Evolutionary conservation across 306 rosid genomes (phyloP).

Genomic region (Dalbergia oliveri): DNA sequence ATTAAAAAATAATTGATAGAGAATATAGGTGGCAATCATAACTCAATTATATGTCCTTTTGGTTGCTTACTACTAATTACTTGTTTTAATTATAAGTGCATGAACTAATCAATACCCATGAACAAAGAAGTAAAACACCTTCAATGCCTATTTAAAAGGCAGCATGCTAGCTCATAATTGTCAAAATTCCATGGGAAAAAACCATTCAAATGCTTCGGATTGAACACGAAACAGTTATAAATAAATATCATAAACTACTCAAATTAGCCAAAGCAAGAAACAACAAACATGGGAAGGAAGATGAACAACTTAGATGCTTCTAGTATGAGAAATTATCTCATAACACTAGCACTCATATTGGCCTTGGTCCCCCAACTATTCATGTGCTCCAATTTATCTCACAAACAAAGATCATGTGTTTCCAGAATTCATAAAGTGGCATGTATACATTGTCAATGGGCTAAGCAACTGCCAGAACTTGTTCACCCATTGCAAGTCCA

Average conservation of each 20-base stretch:
- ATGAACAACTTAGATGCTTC: neutral
- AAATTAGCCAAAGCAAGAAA: neutral
- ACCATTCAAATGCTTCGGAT: conserved; percentile 15
- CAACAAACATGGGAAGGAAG: conserved; percentile 16
- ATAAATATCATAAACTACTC: neutral
- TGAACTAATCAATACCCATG: neutral
- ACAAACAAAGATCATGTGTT: conserved; percentile 27
- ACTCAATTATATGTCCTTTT: neutral
- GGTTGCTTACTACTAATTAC: conserved; percentile 2
- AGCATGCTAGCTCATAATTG: conserved; percentile 43
- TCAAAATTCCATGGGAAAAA: neutral
- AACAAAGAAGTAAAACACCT: neutral
- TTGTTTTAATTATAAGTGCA: no score
- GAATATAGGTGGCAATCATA: neutral
- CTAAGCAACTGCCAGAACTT: conserved; percentile 42
- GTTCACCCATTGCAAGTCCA: conserved; percentile 49
- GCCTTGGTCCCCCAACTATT: conserved; percentile 16
- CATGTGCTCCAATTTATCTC: conserved; percentile 19
- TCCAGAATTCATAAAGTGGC: conserved; percentile 60
- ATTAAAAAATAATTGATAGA: neutral
- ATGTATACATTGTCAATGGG: conserved; percentile 45
- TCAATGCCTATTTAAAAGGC: neutral
- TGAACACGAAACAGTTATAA: neutral
- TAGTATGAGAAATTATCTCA: neutral
- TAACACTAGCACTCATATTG: conserved; percentile 16